Base-by-base conservation (phyloP, 306 rosid species). In the Rubus parviflorus region DNA sequence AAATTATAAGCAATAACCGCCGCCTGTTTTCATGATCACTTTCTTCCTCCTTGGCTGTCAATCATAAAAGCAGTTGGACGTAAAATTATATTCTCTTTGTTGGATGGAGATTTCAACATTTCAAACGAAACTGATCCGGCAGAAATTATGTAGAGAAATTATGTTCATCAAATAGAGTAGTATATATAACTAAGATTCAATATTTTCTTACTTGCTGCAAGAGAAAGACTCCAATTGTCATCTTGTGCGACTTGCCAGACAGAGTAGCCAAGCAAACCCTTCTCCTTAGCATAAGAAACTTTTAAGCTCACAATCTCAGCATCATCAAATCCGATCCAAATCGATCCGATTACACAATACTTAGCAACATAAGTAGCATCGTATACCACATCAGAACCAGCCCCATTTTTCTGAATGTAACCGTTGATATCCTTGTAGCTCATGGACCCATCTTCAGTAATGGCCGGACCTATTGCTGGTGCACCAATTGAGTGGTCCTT, bases 321-420 rank as follows among this genome's bases (percentile, higher is more conserved):
- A 72, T 78, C 87, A 78, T 86, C 89, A 75, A 74, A 83, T 11
- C 69, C 72, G 3, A 86, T 74, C 89, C 89, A 86, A 60, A 14
- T 57, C 35, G 85, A 77, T 58, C 83, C 85, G 38, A 71, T 9
- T 17, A 6, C 16, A 54, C n/a, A 83, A 54, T 77, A 80, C 41
- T 83, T 80, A 15, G 68, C 83, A 16, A 78, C 87, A 37, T 75
- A 83, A 60, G 81, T 83, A 51, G 81, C 72, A 72, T 81, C 72
- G 49, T 80, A 86, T 17, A 46, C 2, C 19, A 65, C 52, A 1
- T 14, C 17, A 16, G 68, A 85, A 16, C 77, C 75, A 16, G 68
- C 85, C 17, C 75, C 75, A 43, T 78, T 6, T 0, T 7, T 8
- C 61, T 81, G 23, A 63, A 81, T 49, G 48, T 58, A 67, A 54